phyloP scores from a whole-genome alignment of 2,329 filamentous ascomycete genomes.

The Microdochium bolleyi region DNA sequence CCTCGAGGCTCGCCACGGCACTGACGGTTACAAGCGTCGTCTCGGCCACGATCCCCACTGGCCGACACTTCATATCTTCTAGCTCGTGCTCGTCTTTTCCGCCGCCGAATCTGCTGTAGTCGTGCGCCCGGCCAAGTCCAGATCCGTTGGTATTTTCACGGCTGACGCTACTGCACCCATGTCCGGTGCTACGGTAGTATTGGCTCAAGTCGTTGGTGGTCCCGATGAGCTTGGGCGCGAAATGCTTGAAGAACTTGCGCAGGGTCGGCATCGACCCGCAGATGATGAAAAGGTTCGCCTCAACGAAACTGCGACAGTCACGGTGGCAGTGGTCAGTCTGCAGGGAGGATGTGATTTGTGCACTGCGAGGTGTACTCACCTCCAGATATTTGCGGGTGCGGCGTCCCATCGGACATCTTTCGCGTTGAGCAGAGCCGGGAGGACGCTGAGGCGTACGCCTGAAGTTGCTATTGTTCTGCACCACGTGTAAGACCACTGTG shows the following conservation, averaged over 20 bases:
- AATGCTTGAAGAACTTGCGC: slow-evolving; percentile 24
- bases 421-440: slow-evolving; percentile 4
- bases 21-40: too few species aligned
- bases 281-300: slow-evolving; percentile 17
- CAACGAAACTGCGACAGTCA: too few species aligned
- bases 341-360: too few species aligned
- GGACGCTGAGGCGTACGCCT: slow-evolving; percentile 2
- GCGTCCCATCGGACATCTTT: slow-evolving; percentile 7
- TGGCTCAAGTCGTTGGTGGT: not conserved
- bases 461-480: slow-evolving; percentile 5
- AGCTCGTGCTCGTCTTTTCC: not conserved
- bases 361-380: too few species aligned
- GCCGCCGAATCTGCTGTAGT: not conserved
- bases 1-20: too few species aligned
- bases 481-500: not conserved
- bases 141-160: not conserved
- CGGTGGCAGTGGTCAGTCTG: too few species aligned
- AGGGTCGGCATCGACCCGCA: slow-evolving; percentile 26
- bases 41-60: too few species aligned
- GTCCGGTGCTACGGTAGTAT: not conserved
- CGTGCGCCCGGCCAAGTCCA: not conserved
- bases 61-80: too few species aligned
- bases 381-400: slow-evolving; percentile 7
- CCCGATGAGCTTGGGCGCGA: slow-evolving; percentile 18
- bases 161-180: not conserved